phyloP scores from a whole-genome alignment of 2,329 filamentous ascomycete species.

The Colletotrichum sp. region DNA sequence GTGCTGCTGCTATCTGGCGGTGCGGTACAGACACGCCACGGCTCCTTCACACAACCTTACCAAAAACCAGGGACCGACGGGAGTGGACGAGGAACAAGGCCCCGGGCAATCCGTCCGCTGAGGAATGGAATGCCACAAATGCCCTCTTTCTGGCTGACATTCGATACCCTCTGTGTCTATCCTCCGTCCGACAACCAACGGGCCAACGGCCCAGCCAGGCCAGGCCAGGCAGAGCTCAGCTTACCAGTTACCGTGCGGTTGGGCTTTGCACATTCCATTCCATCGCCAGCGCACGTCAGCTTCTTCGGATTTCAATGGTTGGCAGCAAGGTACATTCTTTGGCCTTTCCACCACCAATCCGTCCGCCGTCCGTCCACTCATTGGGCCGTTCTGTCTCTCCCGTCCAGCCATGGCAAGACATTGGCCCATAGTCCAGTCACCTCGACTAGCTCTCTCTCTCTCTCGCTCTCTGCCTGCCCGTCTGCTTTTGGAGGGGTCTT shows the following conservation, averaged over 20 bases:
- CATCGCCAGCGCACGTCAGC: background rate
- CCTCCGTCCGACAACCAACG: background rate
- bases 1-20: background rate
- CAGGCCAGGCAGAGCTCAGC: background rate
- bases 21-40: background rate
- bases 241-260: background rate
- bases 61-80: background rate
- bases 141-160: background rate
- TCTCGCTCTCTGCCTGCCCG: background rate
- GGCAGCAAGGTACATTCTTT: background rate
- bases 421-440: background rate
- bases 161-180: background rate
- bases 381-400: background rate
- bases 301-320: background rate
- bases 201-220: background rate
- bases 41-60: slow-evolving; percentile 2
- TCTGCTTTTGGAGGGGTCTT: background rate
- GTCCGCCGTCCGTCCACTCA: background rate
- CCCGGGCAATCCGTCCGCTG: slow-evolving; percentile 2
- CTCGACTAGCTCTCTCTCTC: background rate
- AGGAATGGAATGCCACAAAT: background rate
- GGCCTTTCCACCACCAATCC: background rate
- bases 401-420: slow-evolving; percentile 11
- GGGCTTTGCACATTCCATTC: background rate
- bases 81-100: background rate